A percentile compares a stretch with the other conserved stretches of the same genome.
Conservation (phyloP, 306 rosid genomes). For the Canavalia ensiformis region DNA sequence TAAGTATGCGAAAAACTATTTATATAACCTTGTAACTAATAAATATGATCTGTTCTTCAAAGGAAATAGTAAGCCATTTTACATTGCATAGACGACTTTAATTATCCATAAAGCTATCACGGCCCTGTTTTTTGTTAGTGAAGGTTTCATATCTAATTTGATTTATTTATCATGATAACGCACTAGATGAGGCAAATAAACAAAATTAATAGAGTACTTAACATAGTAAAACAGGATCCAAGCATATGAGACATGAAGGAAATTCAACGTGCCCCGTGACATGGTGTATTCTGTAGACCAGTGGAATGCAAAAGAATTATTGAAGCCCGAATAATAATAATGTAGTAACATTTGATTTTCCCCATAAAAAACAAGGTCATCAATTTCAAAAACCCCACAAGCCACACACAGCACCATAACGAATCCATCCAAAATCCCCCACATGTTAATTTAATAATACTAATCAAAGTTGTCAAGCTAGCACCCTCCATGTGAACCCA, state of each 20-base stretch:
- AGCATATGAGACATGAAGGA: constrained; percentile 34
- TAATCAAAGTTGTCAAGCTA: constrained; percentile 20
- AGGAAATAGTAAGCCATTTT: not conserved
- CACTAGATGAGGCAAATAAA: not conserved
- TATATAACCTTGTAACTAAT: not conserved
- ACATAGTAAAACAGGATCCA: not conserved
- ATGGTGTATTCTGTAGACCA: constrained; percentile 38
- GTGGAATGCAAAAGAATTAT: constrained; percentile 17
- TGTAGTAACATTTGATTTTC: constrained; percentile 36
- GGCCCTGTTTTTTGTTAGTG: not conserved
- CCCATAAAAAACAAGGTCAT: constrained; percentile 35
- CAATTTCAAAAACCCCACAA: constrained; percentile 32
- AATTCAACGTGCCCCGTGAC: constrained; percentile 49
- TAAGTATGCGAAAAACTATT: not conserved
- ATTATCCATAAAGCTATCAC: not conserved
- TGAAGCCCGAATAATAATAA: constrained; percentile 35
- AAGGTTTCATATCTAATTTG: not conserved
- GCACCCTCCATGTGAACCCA: constrained; percentile 50
- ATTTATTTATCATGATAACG: not conserved
- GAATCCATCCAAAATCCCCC: constrained; percentile 38
- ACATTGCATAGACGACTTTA: not conserved
- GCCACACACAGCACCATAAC: not conserved
- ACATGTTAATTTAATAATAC: constrained; percentile 27
- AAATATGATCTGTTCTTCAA: not conserved
- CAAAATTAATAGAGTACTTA: not conserved